Percentiles rank a stretch among this genome's conserved stretches.
Evolutionary conservation across 2,329 filamentous ascomycete species (phyloP).

Genomic region (Raffaelea arxii): DNA sequence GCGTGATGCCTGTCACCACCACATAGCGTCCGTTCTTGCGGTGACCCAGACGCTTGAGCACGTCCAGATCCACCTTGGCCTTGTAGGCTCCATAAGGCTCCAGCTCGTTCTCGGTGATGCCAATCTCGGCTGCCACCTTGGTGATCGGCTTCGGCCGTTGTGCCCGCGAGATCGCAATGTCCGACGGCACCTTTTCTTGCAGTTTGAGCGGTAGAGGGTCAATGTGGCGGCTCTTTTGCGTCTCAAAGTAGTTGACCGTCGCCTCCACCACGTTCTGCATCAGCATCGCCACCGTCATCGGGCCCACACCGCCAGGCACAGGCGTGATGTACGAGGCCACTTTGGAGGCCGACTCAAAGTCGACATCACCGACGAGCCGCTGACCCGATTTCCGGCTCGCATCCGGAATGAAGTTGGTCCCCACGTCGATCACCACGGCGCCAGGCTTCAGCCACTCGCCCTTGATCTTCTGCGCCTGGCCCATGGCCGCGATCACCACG

Average conservation of each 20-base stretch:
- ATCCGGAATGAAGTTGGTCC: constrained; percentile 92
- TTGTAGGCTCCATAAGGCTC: constrained; percentile 95
- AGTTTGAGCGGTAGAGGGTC: constrained; percentile 77
- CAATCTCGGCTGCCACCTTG: constrained; percentile 72
- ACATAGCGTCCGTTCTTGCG: constrained; percentile 85
- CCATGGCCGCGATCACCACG: constrained; percentile 86
- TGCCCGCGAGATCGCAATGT: constrained; percentile 82
- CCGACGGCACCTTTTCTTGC: constrained; percentile 76
- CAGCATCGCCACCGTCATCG: constrained; percentile 98
- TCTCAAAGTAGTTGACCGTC: constrained; percentile 70
- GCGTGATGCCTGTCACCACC: constrained; percentile 90
- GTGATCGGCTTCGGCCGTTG: constrained; percentile 92
- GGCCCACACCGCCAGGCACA: constrained; percentile 91
- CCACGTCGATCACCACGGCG: constrained; percentile 93
- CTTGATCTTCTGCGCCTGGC: constrained; percentile 77
- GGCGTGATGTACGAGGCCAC: constrained; percentile 92
- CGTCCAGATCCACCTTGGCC: constrained; percentile 79
- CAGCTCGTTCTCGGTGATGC: constrained; percentile 78
- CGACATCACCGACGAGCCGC: constrained; percentile 88
- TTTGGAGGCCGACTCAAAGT: constrained; percentile 74
- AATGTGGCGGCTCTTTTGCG: constrained; percentile 70
- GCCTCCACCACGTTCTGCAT: constrained; percentile 90
- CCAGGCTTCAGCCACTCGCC: constrained; percentile 94
- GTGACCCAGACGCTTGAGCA: constrained; percentile 77
- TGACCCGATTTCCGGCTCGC: constrained; percentile 84